These are phyloP conservation scores for Goffeauzyma gilvescens DNA, from an alignment of 768 basidiomycete species.

Conservation along the genomic window DNA sequence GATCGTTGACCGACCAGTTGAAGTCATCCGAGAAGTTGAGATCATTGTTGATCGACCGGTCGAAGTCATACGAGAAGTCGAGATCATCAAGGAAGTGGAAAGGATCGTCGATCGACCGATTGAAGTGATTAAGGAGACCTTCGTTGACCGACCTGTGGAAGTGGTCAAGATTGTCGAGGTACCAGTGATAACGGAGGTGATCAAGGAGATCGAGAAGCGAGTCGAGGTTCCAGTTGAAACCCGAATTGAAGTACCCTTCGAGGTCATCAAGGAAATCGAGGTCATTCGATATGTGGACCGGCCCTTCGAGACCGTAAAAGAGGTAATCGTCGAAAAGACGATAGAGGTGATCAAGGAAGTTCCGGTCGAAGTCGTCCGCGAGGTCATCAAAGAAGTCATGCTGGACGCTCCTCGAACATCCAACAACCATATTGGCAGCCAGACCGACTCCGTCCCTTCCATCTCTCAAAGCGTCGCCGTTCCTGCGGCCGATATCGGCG, in stretches of 20 bases:
- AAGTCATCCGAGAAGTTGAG: conserved; percentile 22
- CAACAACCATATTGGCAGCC: conserved; percentile 8
- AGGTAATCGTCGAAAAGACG: conserved; percentile 18
- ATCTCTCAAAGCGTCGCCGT: conserved; percentile 6
- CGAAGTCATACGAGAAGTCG: conserved; percentile 16
- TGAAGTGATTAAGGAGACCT: conserved; percentile 15
- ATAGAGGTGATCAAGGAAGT: conserved; percentile 25
- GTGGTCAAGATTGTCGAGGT: conserved; percentile 14
- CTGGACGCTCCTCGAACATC: conserved; percentile 5
- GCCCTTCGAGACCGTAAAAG: conserved; percentile 20
- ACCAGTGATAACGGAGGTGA: conserved; percentile 15
- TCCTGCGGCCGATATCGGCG: conserved; percentile 17
- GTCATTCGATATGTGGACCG: conserved; percentile 25
- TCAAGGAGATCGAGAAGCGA: conserved; percentile 12
- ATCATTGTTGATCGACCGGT: conserved; percentile 17
- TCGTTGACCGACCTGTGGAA: conserved; percentile 14
- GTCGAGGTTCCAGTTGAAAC: conserved; percentile 13
- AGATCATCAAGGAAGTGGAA: conserved; percentile 23
- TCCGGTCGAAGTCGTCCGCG: conserved; percentile 14
- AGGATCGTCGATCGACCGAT: conserved; percentile 20
- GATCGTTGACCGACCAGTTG: conserved; percentile 21
- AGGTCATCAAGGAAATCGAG: conserved; percentile 21
- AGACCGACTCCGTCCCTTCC: conserved; percentile 14
- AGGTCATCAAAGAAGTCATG: conserved; percentile 2
- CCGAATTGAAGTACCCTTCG: conserved; percentile 11